Percentiles rank a stretch among this genome's conserved stretches.
Evolutionary conservation across 345 rosid genomes (phyloP).

Genomic region (Nasturtium officinale): DNA sequence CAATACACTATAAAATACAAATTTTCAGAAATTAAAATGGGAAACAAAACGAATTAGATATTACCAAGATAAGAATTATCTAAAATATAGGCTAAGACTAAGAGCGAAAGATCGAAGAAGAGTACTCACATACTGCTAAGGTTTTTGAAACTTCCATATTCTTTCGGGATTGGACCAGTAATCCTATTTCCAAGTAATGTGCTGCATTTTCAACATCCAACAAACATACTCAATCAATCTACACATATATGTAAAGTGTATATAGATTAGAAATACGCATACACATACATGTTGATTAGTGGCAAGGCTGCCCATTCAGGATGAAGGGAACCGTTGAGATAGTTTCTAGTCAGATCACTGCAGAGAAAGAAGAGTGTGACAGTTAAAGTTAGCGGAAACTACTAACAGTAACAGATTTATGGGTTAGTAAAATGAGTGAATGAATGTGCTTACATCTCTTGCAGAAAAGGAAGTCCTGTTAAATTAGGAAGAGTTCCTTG

Average conservation of each 20-base stretch:
- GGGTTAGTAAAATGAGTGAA: not conserved
- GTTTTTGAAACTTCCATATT: constrained; percentile 50
- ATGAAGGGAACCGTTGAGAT: constrained; percentile 58
- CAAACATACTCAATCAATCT: constrained; percentile 1
- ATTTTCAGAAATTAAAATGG: not conserved
- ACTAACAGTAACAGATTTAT: not conserved
- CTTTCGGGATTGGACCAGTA: constrained; percentile 56
- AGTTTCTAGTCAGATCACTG: constrained; percentile 59
- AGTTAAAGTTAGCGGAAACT: constrained; percentile 1
- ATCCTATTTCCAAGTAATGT: constrained; percentile 53
- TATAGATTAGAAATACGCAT: not conserved
- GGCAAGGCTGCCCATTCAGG: constrained; percentile 53
- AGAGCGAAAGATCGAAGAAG: not conserved
- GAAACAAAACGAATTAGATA: not conserved
- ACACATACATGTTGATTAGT: constrained; percentile 46
- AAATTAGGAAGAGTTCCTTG: constrained; percentile 55
- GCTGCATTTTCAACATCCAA: constrained; percentile 43
- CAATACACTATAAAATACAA: constrained; percentile 28
- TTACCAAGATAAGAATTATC: not conserved
- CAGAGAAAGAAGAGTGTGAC: constrained; percentile 6
- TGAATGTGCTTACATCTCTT: constrained; percentile 45
- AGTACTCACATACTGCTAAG: constrained; percentile 51
- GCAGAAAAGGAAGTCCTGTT: constrained; percentile 48
- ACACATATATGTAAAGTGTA: constrained; percentile 8
- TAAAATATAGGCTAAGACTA: not conserved